phyloP scores from a whole-genome alignment of 805 yeast genomes.

The Nakazawaea wyomingensis region DNA sequence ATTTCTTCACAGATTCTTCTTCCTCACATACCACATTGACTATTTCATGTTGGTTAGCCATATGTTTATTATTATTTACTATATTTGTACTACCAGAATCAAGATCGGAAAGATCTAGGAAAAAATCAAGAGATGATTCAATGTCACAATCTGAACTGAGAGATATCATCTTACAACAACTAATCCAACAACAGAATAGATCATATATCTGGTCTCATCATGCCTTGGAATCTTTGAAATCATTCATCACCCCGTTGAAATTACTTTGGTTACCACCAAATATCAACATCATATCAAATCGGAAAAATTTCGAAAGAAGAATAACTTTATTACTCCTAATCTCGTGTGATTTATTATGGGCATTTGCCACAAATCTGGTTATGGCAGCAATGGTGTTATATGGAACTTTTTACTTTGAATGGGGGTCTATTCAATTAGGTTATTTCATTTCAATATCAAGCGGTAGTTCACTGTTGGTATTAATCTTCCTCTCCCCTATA shows the following conservation, averaged over 20 bases:
- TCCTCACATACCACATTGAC: not conserved
- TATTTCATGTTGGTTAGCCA: slow-evolving; percentile 16
- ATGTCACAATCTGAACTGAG: slow-evolving; percentile 14
- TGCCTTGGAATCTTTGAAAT: not conserved
- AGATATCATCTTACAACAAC: not conserved
- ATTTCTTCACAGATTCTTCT: not conserved
- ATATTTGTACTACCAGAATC: slow-evolving; percentile 46
- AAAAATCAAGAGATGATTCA: slow-evolving; percentile 32
- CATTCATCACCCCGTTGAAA: slow-evolving; percentile 36
- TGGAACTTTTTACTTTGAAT: slow-evolving; percentile 39
- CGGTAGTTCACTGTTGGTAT: slow-evolving; percentile 36
- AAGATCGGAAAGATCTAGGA: slow-evolving; percentile 42
- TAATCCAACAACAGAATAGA: not conserved
- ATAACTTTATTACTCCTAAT: slow-evolving; percentile 36
- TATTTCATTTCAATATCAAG: slow-evolving; percentile 44
- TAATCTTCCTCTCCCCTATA: slow-evolving; percentile 42
- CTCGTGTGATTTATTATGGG: slow-evolving; percentile 32
- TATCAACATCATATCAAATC: no score
- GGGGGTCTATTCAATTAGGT: slow-evolving; percentile 48
- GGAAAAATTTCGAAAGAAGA: slow-evolving; percentile 25
- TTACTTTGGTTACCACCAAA: slow-evolving; percentile 39
- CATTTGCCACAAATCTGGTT: slow-evolving; percentile 28
- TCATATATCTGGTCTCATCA: not conserved
- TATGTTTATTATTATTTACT: slow-evolving; percentile 26
- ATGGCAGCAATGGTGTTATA: slow-evolving; percentile 37